Conservation (phyloP, 2,329 filamentous ascomycete species). For the Aspergillus proliferans region DNA sequence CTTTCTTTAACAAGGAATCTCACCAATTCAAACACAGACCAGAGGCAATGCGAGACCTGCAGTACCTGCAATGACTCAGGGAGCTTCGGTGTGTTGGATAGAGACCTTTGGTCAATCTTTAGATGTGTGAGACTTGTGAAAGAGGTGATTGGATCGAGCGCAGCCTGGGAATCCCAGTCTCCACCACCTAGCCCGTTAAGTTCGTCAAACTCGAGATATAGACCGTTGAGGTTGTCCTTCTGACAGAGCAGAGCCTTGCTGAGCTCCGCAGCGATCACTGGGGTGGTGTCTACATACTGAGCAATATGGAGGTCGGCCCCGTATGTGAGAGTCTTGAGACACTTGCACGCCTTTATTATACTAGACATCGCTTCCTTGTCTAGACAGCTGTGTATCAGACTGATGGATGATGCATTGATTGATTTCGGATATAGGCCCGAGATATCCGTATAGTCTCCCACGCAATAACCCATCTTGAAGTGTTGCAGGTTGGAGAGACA, state of each 20-base stretch:
- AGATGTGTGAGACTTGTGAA: conserved; percentile 3
- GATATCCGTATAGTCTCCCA: neutral
- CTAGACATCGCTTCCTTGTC: neutral
- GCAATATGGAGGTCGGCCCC: neutral
- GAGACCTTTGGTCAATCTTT: conserved; percentile 3
- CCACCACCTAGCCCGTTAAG: neutral
- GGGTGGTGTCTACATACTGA: too few species aligned
- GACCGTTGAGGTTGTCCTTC: neutral
- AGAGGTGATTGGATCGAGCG: conserved; percentile 2
- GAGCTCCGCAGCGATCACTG: neutral
- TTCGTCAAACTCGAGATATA: conserved; percentile 1
- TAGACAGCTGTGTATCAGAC: neutral
- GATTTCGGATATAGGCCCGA: neutral
- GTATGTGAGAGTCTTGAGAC: neutral
- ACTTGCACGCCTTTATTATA: neutral
- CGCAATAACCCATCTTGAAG: neutral
- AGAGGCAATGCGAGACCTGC: too few species aligned
- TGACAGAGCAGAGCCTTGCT: neutral
- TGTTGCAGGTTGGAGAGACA: conserved; percentile 3
- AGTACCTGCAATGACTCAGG: neutral
- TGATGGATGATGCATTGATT: neutral
- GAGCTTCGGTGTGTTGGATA: neutral
- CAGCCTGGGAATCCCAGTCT: neutral
- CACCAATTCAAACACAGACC: too few species aligned
- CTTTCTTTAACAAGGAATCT: too few species aligned